These are phyloP conservation scores for Zygosaccharomyces kombuchaensis DNA, from an alignment of 805 yeast genomes.

Conservation along the genomic window DNA sequence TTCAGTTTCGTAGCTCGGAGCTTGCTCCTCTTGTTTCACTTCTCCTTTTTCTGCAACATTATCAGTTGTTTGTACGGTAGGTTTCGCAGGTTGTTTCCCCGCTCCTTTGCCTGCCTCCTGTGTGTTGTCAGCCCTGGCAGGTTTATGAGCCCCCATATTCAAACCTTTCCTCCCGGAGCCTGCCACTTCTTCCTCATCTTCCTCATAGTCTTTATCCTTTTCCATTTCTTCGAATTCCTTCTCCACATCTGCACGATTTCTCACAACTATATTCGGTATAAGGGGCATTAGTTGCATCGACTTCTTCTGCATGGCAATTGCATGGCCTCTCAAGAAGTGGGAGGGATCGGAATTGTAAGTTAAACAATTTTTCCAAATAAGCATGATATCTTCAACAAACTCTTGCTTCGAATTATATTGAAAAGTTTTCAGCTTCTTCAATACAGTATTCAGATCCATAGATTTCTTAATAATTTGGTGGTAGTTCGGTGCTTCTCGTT, in stretches of 20 bases:
- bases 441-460: constrained; percentile 93
- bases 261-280: constrained; percentile 82
- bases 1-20: constrained; percentile 16
- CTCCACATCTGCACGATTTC: constrained; percentile 69
- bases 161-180: constrained; percentile 36
- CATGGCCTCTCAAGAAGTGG: constrained; percentile 86
- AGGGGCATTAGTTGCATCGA: constrained; percentile 69
- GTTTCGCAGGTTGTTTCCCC: neutral
- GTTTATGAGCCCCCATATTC: constrained; percentile 36
- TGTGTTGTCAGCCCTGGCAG: constrained; percentile 16
- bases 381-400: constrained; percentile 91
- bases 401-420: constrained; percentile 81
- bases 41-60: constrained; percentile 29
- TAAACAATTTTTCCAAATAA: constrained; percentile 93
- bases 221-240: constrained; percentile 50
- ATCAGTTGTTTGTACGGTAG: constrained; percentile 34
- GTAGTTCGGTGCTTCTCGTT: constrained; percentile 97
- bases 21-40: constrained; percentile 26
- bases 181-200: constrained; percentile 29
- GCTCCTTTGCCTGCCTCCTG: neutral
- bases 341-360: constrained; percentile 92
- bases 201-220: constrained; percentile 36
- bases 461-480: constrained; percentile 85
- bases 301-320: constrained; percentile 92
- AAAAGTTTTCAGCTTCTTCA: constrained; percentile 78